Evolutionary conservation across 2,329 filamentous ascomycete genomes (phyloP), one percentile per base, ranked within the genome.

Genomic region (Cladosporium sp.): DNA sequence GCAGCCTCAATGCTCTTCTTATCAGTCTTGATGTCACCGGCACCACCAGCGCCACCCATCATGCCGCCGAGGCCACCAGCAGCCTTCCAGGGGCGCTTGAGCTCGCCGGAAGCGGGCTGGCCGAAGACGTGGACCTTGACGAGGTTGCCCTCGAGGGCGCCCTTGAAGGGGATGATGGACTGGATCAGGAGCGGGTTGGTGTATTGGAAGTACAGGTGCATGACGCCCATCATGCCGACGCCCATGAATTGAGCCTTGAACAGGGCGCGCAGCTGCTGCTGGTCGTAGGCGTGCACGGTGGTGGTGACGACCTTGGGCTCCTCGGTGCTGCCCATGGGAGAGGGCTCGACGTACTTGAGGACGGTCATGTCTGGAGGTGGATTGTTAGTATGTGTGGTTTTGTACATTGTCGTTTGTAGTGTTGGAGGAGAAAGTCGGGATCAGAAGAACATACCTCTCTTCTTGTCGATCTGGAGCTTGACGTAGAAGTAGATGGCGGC

Each of bases 201-300:
- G 85, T 97, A 98, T 72, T 96, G 91, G 80, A 98, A 87, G 84
- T 97, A 98, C 55, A 98, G 60, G 77, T 98, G 93, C 92, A 98
- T 97, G 67, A 96, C 88, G 55, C 73, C 83, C 92, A 98, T 97
- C 91, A 98, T 98, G 70, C 81, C 91, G 52, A 98, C 78, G 53
- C 93, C 93, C 88, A 95, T 97, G 64, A 94, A 75, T 76, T 97
- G 92, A 57, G 85, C 81, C 72, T 93, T 93, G 80, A 92, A 88
- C 59, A 89, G 79, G 57, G 81, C 77, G 74, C 86, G 86, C 67
- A 97, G 80, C 77, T 97, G 92, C 62, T 80, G 75, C 64, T 83
- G 78, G 72, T 98, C 93, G 79, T 98, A 98, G 66, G 91, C 90
- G 76, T 94, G 86, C 70, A 96, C 81, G 56, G 93, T 98, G 56